Conservation (phyloP, 495 filamentous ascomycete genomes). For the Astrothelium macrocarpum region DNA sequence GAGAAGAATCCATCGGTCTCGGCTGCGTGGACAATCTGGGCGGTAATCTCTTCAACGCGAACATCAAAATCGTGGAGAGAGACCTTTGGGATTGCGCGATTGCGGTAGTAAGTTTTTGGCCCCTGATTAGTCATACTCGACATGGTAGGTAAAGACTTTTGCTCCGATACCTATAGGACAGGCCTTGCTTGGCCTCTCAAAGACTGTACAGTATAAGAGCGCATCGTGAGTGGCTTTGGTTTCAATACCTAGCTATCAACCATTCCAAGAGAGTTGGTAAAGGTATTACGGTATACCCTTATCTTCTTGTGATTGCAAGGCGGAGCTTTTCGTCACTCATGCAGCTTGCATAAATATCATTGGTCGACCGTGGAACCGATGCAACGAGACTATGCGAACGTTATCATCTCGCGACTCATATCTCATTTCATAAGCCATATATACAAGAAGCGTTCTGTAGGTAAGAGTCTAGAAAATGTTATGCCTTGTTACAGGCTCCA, state of each 20-base stretch:
- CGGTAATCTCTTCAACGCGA: conserved; percentile 46
- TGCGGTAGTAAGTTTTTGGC: not conserved
- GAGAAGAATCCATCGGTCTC: conserved; percentile 57
- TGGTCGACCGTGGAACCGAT: not conserved
- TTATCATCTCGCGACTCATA: not conserved
- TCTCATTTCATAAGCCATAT: no score
- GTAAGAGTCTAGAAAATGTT: no score
- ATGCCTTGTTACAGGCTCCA: no score
- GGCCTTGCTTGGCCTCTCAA: not conserved
- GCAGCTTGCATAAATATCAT: not conserved
- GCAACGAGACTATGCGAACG: not conserved
- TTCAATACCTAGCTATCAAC: no score
- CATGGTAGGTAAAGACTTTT: not conserved
- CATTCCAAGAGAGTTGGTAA: no score
- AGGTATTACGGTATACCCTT: not conserved
- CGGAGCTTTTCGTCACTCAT: not conserved
- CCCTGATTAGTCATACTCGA: not conserved
- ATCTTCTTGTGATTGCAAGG: not conserved
- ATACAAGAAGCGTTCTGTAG: no score
- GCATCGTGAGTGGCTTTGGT: no score
- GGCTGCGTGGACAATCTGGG: conserved; percentile 45
- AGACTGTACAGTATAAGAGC: not conserved
- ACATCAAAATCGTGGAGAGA: conserved; percentile 46
- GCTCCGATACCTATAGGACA: no score
- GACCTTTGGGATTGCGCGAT: conserved; percentile 46